These are phyloP conservation scores for Plasmodium adleri DNA, from an alignment of 169 alveolate genomes.

Conservation along the genomic window DNA sequence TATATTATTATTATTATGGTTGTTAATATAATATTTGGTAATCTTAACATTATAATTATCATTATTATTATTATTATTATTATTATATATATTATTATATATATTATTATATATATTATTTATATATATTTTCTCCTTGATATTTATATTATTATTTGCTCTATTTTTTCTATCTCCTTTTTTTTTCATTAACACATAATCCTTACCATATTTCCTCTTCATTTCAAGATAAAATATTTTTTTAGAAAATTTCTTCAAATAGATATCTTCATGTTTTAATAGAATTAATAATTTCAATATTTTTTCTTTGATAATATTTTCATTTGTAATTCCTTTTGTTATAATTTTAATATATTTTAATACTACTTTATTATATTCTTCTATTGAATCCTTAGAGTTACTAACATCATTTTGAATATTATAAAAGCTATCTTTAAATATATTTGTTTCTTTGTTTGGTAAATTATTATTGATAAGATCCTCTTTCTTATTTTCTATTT, in stretches of 20 bases:
- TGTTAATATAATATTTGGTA: too few relatives aligned
- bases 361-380: conserved; percentile 7
- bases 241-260: conserved; percentile 39
- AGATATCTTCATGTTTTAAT: conserved; percentile 47
- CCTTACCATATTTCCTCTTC: conserved; percentile 6
- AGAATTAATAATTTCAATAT: conserved; percentile 57
- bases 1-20: background rate
- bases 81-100: background rate
- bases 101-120: conserved; percentile 68
- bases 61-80: too few relatives aligned
- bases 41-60: too few relatives aligned
- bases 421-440: conserved; percentile 34
- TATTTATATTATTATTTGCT: background rate
- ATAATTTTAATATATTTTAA: conserved; percentile 41
- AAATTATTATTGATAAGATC: conserved; percentile 1
- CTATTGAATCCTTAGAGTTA: conserved; percentile 9
- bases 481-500: conserved; percentile 20
- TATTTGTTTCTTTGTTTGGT: too few relatives aligned
- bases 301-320: conserved; percentile 28
- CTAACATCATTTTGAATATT: conserved; percentile 14
- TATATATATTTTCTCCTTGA: conserved; percentile 47
- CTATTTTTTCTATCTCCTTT: conserved; percentile 50
- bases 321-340: conserved; percentile 19
- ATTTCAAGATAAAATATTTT: conserved; percentile 38
- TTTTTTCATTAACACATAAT: conserved; percentile 2